These are phyloP conservation scores for Rosa hybrid DNA, from an alignment of 331 rosid species.

Conservation along the genomic window DNA sequence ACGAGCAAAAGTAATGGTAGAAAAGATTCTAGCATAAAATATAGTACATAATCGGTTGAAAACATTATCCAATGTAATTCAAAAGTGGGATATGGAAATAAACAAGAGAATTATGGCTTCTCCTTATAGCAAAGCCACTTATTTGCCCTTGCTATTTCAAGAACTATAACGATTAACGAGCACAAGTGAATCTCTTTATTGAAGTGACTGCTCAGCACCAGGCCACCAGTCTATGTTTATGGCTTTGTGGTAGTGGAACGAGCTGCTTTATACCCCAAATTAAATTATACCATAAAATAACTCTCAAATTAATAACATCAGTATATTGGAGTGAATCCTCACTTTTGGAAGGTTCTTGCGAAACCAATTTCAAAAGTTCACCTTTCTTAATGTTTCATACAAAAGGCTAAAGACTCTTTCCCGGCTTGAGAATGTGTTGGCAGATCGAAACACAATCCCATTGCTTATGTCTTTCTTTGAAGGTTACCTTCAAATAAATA, in stretches of 20 bases:
- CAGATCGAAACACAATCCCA: too few species aligned
- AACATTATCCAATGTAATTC: neutral
- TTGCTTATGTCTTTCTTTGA: too few species aligned
- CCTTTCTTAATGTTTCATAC: conserved; percentile 19
- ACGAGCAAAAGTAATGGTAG: neutral
- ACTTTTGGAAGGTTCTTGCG: conserved; percentile 35
- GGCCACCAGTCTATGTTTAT: conserved; percentile 18
- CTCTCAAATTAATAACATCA: neutral
- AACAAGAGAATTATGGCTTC: neutral
- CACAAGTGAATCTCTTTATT: conserved; percentile 29
- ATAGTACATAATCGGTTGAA: neutral
- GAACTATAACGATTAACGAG: conserved; percentile 25
- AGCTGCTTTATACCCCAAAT: conserved; percentile 46
- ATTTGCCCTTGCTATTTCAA: conserved; percentile 15
- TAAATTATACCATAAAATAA: conserved; percentile 11
- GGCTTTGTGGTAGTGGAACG: conserved; percentile 32
- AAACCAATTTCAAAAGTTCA: conserved; percentile 30
- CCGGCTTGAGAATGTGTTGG: neutral
- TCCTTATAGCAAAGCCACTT: conserved; percentile 25
- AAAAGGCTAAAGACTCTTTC: neutral
- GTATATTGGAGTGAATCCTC: conserved; percentile 4
- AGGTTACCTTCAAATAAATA: too few species aligned
- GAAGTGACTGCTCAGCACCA: conserved; percentile 50
- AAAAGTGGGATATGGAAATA: neutral
- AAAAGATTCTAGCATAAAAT: neutral